These are phyloP conservation scores for Pseudopyrenochaeta lycopersici DNA, from an alignment of 2,329 filamentous ascomycete genomes.

Conservation along the genomic window DNA sequence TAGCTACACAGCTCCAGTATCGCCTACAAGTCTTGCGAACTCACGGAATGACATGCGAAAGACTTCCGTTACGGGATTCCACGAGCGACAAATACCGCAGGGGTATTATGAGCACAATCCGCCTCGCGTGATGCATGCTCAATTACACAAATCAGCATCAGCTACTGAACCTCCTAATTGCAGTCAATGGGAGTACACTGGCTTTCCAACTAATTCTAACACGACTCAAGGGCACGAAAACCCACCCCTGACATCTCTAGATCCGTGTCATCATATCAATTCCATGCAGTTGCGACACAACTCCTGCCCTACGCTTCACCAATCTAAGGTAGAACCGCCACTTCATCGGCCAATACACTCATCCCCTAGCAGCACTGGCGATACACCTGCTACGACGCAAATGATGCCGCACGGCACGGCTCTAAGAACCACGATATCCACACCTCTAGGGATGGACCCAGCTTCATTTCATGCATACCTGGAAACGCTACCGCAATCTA, in stretches of 20 bases:
- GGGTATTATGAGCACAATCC: slow-evolving; percentile 11
- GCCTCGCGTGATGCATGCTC: slow-evolving; percentile 1
- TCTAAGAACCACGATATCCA: background rate
- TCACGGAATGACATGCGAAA: background rate
- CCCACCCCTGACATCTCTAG: background rate
- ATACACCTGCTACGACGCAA: background rate
- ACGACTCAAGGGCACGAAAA: background rate
- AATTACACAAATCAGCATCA: background rate
- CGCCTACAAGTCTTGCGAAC: slow-evolving; percentile 17
- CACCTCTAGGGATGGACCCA: background rate
- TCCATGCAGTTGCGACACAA: slow-evolving; percentile 18
- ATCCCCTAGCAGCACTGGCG: slow-evolving; percentile 5
- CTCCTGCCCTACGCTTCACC: slow-evolving; percentile 30
- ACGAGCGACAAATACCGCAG: slow-evolving; percentile 11
- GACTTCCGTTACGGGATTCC: background rate
- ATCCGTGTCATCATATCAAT: background rate
- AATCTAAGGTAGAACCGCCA: slow-evolving; percentile 9
- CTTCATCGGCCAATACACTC: slow-evolving; percentile 18
- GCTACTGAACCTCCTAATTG: background rate
- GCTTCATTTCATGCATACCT: slow-evolving; percentile 8
- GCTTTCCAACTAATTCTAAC: background rate
- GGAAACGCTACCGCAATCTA: slow-evolving; percentile 9
- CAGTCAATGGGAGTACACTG: background rate
- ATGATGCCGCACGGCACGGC: background rate
- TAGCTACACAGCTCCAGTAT: slow-evolving; percentile 30